Evolutionary conservation across 352 stramenopile genomes (phyloP), one percentile per base, ranked within the genome.

Genomic region (Thalassiosira mediterranea): DNA sequence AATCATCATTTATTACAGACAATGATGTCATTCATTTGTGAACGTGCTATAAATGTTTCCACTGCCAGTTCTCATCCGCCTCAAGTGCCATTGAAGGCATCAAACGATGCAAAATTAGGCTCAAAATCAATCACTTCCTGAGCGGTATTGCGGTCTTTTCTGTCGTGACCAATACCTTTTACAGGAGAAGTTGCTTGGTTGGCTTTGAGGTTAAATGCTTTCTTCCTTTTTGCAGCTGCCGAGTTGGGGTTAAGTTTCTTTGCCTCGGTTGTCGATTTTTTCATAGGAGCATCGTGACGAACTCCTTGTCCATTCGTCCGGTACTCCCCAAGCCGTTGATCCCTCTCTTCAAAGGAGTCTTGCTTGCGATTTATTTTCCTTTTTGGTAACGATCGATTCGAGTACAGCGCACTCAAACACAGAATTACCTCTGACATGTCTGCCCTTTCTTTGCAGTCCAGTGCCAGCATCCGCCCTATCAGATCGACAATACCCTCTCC

Each of bases 381-480:
- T 28, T 79, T 73, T 15, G 86, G 86, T 19, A 91, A 56, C 31
- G 81, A 77, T 63, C 80, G 51, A 59, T 77, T 79, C 5, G 95
- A 91, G 72, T 92, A 92, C 4, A 92, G 64, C 13, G 86, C 86
- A 26, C 80, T 89, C 23, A 91, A 64, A 72, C 92, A 97, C 13
- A 96, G 88, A 72, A 98, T 95, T 10, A 98, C 89, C 65, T 98
- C 94, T 0, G 94, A 90, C 59, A 98, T 96, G 46, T 93, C 96
- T 7, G 95, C 94, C 21, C 96, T 83, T 48, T 95, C 89, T 44
- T 97, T 96, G 5, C 92, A 90, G 59, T 98, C 94, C 0, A 94
- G 81, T 19, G 93, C 94, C 2, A 98, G 81, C 93, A 97, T 97
- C 52, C 94, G 86, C 62, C 95, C 87, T 48, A 98, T 94, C 7